Evolutionary conservation across 495 filamentous ascomycete species (phyloP).

Genomic region (Melanomma pulvis-pyrius): DNA sequence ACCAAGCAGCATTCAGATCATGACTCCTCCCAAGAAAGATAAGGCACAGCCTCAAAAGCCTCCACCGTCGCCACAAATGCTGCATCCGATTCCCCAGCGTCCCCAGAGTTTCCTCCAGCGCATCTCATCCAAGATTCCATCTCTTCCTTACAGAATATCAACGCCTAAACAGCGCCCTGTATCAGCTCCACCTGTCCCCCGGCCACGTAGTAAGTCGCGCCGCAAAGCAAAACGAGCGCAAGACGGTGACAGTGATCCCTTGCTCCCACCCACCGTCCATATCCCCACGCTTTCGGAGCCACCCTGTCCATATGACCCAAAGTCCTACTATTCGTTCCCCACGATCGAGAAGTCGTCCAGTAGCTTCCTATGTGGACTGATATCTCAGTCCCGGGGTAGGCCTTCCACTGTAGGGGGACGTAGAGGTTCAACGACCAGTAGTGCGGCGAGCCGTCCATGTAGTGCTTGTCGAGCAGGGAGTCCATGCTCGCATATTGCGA

Average conservation of each 20-base stretch:
- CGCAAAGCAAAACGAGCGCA: not conserved
- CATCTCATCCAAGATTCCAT: not conserved
- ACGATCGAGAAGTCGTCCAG: conserved; percentile 2
- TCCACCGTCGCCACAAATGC: not conserved
- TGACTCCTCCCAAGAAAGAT: not conserved
- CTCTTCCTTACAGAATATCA: not conserved
- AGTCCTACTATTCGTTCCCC: conserved; percentile 17
- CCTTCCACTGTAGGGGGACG: not conserved
- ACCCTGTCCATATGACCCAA: conserved; percentile 21
- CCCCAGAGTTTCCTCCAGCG: not conserved
- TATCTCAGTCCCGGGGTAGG: not conserved
- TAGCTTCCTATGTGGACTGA: not conserved
- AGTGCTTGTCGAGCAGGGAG: not conserved
- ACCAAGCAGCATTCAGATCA: too few relatives aligned
- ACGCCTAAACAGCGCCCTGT: conserved; percentile 1
- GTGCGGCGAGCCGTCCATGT: not conserved
- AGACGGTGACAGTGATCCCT: not conserved
- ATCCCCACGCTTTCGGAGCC: conserved; percentile 1
- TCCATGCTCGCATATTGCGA: not conserved
- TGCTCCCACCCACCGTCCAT: not conserved
- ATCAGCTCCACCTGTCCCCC: not conserved
- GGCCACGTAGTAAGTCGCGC: not conserved
- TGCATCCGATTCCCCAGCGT: not conserved
- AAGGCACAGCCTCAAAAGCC: not conserved
- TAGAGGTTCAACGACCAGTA: too few relatives aligned